Evolutionary conservation across 2,329 filamentous ascomycete species (phyloP).

Genomic region (Cladosporium sp.): DNA sequence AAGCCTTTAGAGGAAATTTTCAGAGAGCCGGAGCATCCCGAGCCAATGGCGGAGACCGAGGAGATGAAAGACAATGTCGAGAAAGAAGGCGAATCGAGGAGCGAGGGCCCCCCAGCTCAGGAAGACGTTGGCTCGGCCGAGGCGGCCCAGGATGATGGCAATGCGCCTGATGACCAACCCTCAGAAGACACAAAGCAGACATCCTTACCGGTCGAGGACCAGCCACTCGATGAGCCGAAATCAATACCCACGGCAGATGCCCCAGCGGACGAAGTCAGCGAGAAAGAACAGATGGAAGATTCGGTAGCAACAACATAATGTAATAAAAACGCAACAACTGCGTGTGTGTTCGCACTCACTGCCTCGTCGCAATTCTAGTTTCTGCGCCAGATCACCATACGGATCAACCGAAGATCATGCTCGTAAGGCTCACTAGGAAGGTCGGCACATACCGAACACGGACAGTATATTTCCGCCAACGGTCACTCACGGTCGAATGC

Average conservation of each 20-base stretch:
- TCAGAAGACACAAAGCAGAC: not conserved
- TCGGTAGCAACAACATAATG: constrained; percentile 3
- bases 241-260: not conserved
- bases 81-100: not conserved
- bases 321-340: not conserved
- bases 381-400: no score
- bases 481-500: no score
- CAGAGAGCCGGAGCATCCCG: not conserved
- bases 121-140: not conserved
- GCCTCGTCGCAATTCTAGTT: not conserved
- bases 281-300: constrained; percentile 5
- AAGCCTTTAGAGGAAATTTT: constrained; percentile 6
- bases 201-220: not conserved
- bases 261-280: not conserved
- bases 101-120: not conserved
- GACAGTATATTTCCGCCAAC: no score
- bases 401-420: no score
- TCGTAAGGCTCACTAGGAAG: no score
- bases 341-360: not conserved
- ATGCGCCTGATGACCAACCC: not conserved
- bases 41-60: not conserved
- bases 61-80: not conserved
- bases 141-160: not conserved
- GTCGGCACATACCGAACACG: no score
- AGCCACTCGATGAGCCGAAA: not conserved